Conservation (phyloP, 2,329 filamentous ascomycete species). For the Penicillium sp. region DNA sequence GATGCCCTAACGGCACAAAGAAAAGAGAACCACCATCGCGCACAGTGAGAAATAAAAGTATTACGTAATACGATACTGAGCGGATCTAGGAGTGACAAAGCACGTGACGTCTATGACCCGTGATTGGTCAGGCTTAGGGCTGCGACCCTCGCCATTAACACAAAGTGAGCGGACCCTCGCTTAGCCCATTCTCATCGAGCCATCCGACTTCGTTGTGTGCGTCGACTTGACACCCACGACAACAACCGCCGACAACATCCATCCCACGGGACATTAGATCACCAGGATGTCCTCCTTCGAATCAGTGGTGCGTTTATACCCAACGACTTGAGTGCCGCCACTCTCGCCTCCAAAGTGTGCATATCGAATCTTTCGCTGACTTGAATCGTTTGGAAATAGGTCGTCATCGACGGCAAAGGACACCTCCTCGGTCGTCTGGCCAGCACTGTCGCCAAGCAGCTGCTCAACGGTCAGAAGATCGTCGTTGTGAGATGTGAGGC, state of each 20-base stretch:
- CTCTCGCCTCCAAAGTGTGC: slow-evolving; percentile 15
- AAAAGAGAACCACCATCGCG: not conserved
- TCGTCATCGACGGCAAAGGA: slow-evolving; percentile 99
- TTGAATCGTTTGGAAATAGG: slow-evolving; percentile 56
- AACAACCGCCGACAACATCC: slow-evolving; percentile 48
- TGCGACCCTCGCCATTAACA: slow-evolving; percentile 38
- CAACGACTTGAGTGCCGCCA: slow-evolving; percentile 11
- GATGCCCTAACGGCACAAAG: slow-evolving; percentile 19
- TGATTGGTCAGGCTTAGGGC: slow-evolving; percentile 39
- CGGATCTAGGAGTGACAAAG: not conserved
- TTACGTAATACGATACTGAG: slow-evolving; percentile 1
- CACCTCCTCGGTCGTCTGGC: slow-evolving; percentile 99
- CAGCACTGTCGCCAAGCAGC: slow-evolving; percentile 97
- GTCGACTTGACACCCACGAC: slow-evolving; percentile 46
- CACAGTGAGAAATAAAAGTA: slow-evolving; percentile 4
- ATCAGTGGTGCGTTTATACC: slow-evolving; percentile 57
- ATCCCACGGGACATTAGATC: slow-evolving; percentile 43
- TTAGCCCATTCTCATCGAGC: slow-evolving; percentile 40
- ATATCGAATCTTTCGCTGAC: slow-evolving; percentile 37
- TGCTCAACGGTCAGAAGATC: slow-evolving; percentile 98
- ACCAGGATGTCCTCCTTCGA: slow-evolving; percentile 65
- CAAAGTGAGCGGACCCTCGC: slow-evolving; percentile 38
- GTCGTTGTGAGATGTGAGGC: slow-evolving; percentile 98
- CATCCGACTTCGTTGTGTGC: slow-evolving; percentile 45
- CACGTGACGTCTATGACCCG: not conserved